phyloP scores from a whole-genome alignment of 2,329 filamentous ascomycete genomes.

The Sporothrix brasiliensis region DNA sequence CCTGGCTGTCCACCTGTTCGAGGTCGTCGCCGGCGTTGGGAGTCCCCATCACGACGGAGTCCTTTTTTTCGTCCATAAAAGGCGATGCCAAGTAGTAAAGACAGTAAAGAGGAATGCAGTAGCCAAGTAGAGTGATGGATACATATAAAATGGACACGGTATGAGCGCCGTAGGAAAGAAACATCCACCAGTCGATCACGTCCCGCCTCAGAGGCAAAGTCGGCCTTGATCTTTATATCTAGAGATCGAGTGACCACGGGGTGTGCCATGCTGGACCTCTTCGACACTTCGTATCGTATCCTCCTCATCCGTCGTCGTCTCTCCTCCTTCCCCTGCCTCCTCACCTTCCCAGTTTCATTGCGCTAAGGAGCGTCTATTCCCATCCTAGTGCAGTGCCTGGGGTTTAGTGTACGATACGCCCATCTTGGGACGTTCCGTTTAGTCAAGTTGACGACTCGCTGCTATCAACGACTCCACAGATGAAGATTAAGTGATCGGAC shows the following conservation, averaged over 20 bases:
- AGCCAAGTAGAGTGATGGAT: no score
- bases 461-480: constrained; percentile 11
- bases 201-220: not conserved
- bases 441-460: not conserved
- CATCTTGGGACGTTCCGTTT: not conserved
- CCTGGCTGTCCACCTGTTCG: constrained; percentile 21
- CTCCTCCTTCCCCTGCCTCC: not conserved
- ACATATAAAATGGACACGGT: no score
- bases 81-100: not conserved
- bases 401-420: not conserved
- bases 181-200: not conserved
- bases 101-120: no score
- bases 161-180: not conserved
- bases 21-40: constrained; percentile 10
- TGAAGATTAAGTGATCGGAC: not conserved
- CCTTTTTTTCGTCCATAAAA: constrained; percentile 14
- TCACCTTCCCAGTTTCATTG: not conserved
- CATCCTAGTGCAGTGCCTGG: not conserved
- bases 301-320: not conserved
- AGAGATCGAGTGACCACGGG: not conserved
- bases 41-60: not conserved
- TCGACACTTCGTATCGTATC: not conserved
- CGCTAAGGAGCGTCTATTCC: not conserved
- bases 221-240: constrained; percentile 21
- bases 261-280: not conserved